Percentiles rank a stretch among this genome's conserved stretches.
Evolutionary conservation across 306 rosid genomes (phyloP).

Genomic region (Pyrus bretschneideri): DNA sequence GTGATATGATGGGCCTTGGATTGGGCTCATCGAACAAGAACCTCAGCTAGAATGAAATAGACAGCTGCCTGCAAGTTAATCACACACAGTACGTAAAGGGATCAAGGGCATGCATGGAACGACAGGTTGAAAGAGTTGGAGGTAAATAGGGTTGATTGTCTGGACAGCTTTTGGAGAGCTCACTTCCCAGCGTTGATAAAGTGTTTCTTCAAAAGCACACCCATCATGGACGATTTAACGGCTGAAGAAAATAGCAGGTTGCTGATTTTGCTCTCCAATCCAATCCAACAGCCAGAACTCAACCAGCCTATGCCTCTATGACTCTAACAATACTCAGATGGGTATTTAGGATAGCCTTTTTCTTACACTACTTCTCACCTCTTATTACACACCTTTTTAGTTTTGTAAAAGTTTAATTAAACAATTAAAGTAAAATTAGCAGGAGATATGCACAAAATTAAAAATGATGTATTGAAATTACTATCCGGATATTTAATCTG

Average conservation of each 20-base stretch:
- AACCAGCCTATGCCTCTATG: neutral
- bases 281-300: neutral
- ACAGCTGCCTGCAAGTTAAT: neutral
- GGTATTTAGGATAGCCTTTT: neutral
- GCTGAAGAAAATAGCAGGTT: neutral
- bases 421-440: no score
- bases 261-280: neutral
- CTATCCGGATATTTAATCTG: neutral
- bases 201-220: neutral
- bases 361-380: no score
- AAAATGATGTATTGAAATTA: no score
- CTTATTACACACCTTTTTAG: no score
- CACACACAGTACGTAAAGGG: neutral
- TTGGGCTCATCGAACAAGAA: neutral
- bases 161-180: neutral
- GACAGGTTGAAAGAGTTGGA: neutral
- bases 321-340: neutral
- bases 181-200: neutral
- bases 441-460: no score
- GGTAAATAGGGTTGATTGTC: neutral
- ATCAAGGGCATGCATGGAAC: neutral
- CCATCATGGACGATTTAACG: neutral
- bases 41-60: neutral
- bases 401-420: no score
- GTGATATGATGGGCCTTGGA: neutral